These are phyloP conservation scores for Musa itinerans DNA, from an alignment of 176 grass and related monocot species.

Conservation along the genomic window DNA sequence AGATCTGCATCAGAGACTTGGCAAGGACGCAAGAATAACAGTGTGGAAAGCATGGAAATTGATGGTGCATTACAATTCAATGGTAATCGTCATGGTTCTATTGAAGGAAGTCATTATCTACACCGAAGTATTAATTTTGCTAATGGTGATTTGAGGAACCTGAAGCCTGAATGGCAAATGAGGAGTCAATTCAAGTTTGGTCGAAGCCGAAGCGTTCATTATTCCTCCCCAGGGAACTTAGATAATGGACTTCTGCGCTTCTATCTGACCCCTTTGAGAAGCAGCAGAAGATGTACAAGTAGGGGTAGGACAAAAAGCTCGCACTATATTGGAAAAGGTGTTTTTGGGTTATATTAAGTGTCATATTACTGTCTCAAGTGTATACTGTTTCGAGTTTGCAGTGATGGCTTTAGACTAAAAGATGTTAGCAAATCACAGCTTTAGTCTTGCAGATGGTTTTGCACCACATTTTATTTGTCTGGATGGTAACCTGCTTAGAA, in stretches of 20 bases:
- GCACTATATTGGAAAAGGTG: slow-evolving; percentile 42
- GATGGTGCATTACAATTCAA: slow-evolving; percentile 19
- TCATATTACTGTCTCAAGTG: background rate
- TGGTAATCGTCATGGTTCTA: slow-evolving; percentile 12
- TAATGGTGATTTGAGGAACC: slow-evolving; percentile 27
- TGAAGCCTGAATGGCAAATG: slow-evolving; percentile 37
- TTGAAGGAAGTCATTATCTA: slow-evolving; percentile 25
- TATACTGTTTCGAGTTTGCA: background rate
- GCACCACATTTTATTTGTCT: background rate
- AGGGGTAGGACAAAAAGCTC: slow-evolving; percentile 67
- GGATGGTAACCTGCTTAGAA: background rate
- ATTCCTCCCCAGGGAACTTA: slow-evolving; percentile 71
- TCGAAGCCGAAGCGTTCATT: slow-evolving; percentile 94
- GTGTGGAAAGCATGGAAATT: slow-evolving; percentile 28
- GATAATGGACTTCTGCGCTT: slow-evolving; percentile 80
- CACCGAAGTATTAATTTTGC: slow-evolving; percentile 25
- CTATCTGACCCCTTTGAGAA: slow-evolving; percentile 92
- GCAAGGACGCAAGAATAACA: slow-evolving; percentile 37
- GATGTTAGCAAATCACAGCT: background rate
- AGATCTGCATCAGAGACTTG: slow-evolving; percentile 65
- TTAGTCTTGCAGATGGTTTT: background rate
- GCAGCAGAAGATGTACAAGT: slow-evolving; percentile 32
- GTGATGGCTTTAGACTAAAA: background rate
- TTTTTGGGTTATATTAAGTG: slow-evolving; percentile 70
- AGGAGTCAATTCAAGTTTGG: slow-evolving; percentile 58